Conservation (phyloP, 1,284 basidiomycete species). For the Cutaneotrichosporon daszewskae region DNA sequence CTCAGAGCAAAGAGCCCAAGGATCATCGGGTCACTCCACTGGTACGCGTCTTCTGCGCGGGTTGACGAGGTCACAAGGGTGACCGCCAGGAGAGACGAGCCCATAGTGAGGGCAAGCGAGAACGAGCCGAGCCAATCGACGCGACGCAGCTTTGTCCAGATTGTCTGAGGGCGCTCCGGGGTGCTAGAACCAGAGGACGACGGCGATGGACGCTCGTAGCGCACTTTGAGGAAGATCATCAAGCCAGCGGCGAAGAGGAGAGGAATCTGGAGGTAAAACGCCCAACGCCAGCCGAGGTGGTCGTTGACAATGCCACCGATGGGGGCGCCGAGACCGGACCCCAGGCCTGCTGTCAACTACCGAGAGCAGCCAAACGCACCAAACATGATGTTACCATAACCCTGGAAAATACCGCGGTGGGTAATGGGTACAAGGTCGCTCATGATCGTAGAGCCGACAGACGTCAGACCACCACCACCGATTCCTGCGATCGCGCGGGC, state of each 20-base stretch:
- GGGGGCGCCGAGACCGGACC: slow-evolving; percentile 68
- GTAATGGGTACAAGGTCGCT: slow-evolving; percentile 57
- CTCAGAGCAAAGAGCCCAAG: slow-evolving; percentile 60
- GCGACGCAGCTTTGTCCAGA: slow-evolving; percentile 60
- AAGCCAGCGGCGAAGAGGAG: slow-evolving; percentile 63
- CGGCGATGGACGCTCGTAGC: slow-evolving; percentile 28
- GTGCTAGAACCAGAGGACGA: slow-evolving; percentile 54
- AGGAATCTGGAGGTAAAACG: slow-evolving; percentile 65
- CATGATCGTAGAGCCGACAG: slow-evolving; percentile 39
- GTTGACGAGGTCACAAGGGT: slow-evolving; percentile 60
- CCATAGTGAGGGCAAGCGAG: slow-evolving; percentile 68
- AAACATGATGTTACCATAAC: slow-evolving; percentile 70
- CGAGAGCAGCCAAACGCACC: slow-evolving; percentile 50
- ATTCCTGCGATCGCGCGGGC: slow-evolving; percentile 79
- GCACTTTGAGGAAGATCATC: slow-evolving; percentile 67
- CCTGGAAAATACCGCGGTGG: slow-evolving; percentile 80
- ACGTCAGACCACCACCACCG: slow-evolving; percentile 69
- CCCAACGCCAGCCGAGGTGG: slow-evolving; percentile 63
- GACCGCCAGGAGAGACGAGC: slow-evolving; percentile 66
- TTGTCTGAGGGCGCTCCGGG: slow-evolving; percentile 57
- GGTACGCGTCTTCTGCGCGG: slow-evolving; percentile 14
- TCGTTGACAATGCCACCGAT: slow-evolving; percentile 82
- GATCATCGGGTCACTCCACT: slow-evolving; percentile 65
- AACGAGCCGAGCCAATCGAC: slow-evolving; percentile 78
- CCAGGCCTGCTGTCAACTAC: neutral